A percentile compares a stretch with the other conserved stretches of the same genome.
Evolutionary conservation across 148 eudicot genomes (phyloP).

Genomic region (Nyssa sinensis): DNA sequence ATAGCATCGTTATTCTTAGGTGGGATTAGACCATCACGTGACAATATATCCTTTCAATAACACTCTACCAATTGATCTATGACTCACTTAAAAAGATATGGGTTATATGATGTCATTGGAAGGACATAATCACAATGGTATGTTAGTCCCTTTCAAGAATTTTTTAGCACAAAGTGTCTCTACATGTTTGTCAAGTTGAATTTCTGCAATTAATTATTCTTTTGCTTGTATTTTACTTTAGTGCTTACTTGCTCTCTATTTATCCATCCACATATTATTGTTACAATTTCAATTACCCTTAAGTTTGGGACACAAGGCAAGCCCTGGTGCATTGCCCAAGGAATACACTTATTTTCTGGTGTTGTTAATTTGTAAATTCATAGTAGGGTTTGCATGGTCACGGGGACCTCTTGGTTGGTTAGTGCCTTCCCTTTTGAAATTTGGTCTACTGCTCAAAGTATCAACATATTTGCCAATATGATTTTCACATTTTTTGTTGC

Average conservation of each 20-base stretch:
- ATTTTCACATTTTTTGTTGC: conserved; percentile 29
- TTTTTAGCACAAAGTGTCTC: too few relatives aligned
- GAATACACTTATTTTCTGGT: conserved; percentile 15
- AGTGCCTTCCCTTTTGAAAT: conserved; percentile 31
- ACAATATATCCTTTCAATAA: too few relatives aligned
- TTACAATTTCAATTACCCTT: conserved; percentile 11
- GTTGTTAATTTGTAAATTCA: conserved; percentile 19
- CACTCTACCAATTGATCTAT: too few relatives aligned
- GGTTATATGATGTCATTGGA: too few relatives aligned
- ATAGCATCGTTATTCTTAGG: too few relatives aligned
- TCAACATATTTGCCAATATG: conserved; percentile 28
- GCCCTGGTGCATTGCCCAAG: conserved; percentile 8
- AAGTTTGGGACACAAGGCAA: conserved; percentile 26
- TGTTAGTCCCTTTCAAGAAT: too few relatives aligned
- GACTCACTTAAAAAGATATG: too few relatives aligned
- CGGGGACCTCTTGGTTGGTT: conserved; percentile 40
- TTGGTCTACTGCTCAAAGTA: conserved; percentile 28
- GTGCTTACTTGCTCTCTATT: too few relatives aligned
- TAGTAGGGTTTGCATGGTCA: conserved; percentile 27
- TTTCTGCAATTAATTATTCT: background rate
- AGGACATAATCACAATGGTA: too few relatives aligned
- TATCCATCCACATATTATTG: conserved; percentile 9
- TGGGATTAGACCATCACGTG: too few relatives aligned
- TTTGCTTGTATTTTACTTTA: background rate
- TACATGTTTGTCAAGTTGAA: too few relatives aligned